phyloP scores from a whole-genome alignment of 495 filamentous ascomycete species.

The Aspergillus asperescens region DNA sequence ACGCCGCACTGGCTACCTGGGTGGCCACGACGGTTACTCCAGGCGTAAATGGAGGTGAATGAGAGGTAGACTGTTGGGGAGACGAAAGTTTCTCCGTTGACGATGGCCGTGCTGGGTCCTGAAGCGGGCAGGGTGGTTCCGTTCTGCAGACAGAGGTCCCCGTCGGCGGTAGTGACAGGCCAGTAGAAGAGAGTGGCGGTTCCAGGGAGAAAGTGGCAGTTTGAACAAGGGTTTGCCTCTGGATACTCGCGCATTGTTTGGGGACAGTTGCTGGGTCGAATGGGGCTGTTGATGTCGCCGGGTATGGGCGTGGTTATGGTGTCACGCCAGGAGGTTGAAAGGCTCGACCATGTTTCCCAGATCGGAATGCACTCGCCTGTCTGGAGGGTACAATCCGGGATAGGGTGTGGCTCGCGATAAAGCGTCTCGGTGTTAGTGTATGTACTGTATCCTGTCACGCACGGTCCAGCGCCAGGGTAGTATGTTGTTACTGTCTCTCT shows the following conservation, averaged over 20 bases:
- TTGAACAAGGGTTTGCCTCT: conserved; percentile 19
- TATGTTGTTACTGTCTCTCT: conserved; percentile 16
- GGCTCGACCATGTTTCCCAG: conserved; percentile 21
- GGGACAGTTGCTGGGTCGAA: conserved; percentile 16
- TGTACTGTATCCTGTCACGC: conserved; percentile 7
- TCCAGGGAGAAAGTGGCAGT: conserved; percentile 24
- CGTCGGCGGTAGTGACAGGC: conserved; percentile 21
- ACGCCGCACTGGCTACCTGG: conserved; percentile 20
- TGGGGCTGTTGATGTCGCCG: conserved; percentile 24
- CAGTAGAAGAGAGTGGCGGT: conserved; percentile 29
- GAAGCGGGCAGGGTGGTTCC: conserved; percentile 21
- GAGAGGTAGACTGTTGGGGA: conserved; percentile 26
- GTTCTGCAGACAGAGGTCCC: conserved; percentile 23
- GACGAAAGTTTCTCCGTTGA: conserved; percentile 20
- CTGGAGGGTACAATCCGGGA: conserved; percentile 13
- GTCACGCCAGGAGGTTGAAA: conserved; percentile 10
- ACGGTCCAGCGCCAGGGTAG: conserved; percentile 22
- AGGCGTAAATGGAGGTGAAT: conserved; percentile 24
- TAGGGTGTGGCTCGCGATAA: conserved; percentile 14
- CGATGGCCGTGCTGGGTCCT: conserved; percentile 22
- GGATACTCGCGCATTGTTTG: conserved; percentile 9
- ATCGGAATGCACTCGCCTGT: conserved; percentile 21
- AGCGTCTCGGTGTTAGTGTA: conserved; percentile 4
- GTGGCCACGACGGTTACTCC: conserved; percentile 21
- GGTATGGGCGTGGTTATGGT: conserved; percentile 6